Conservation (phyloP, 192 early-diverging fungal genomes). For the Backusella luteola region DNA sequence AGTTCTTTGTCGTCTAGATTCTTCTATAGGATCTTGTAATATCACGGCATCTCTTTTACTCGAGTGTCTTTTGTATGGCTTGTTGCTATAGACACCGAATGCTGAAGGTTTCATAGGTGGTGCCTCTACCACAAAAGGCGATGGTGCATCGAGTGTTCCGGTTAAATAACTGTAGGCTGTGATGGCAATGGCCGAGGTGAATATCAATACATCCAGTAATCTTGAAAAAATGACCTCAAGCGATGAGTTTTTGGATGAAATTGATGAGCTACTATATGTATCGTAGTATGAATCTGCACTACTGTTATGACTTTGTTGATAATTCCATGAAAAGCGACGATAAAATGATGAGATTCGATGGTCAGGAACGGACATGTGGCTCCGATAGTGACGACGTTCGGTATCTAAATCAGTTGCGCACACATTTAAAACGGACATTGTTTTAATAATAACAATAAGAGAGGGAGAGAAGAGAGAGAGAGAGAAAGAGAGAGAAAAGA, state of each 20-base stretch:
- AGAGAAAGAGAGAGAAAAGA: background rate
- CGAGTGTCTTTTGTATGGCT: background rate
- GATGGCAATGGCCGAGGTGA: constrained; percentile 22
- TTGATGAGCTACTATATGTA: background rate
- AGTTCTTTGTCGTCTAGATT: constrained; percentile 11
- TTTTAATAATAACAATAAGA: background rate
- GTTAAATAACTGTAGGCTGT: constrained; percentile 19
- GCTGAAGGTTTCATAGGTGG: background rate
- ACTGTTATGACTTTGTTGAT: background rate
- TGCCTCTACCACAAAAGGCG: background rate
- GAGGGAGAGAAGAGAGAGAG: background rate
- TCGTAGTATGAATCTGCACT: background rate
- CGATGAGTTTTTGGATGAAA: constrained; percentile 9
- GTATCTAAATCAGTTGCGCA: constrained; percentile 1
- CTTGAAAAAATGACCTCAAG: constrained; percentile 9
- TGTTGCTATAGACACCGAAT: background rate
- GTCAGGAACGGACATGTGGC: constrained; percentile 1
- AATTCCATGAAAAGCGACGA: constrained; percentile 11
- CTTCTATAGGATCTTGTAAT: background rate
- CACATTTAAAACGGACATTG: constrained; percentile 14
- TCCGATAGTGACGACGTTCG: constrained; percentile 6
- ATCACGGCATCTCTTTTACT: background rate
- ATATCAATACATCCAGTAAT: constrained; percentile 15
- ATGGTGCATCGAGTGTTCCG: constrained; percentile 9
- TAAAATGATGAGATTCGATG: background rate